phyloP scores from a whole-genome alignment of 345 rosid genomes.

The Arabidopsis arenosa region DNA sequence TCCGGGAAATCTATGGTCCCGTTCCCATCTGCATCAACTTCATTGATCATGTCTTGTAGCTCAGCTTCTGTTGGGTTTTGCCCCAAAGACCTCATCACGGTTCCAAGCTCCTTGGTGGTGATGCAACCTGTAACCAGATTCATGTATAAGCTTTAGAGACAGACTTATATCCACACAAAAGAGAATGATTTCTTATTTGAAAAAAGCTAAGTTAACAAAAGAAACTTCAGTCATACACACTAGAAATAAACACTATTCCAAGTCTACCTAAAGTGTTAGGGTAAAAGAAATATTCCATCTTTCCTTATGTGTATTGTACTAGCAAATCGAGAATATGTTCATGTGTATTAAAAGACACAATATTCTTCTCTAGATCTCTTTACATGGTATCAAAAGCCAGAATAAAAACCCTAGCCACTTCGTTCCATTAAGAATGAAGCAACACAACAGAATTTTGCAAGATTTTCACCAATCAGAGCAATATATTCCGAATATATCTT shows the following conservation, averaged over 20 bases:
- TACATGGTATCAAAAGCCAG: slow-evolving; percentile 4
- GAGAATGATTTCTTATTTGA: not conserved
- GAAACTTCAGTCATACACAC: slow-evolving; percentile 14
- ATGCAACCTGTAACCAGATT: slow-evolving; percentile 45
- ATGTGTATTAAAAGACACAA: slow-evolving; percentile 13
- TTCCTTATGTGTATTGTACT: slow-evolving; percentile 8
- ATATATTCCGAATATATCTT: not conserved
- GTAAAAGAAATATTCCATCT: not conserved
- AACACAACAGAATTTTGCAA: not conserved
- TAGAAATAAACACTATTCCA: slow-evolving; percentile 13
- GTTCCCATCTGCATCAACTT: slow-evolving; percentile 48
- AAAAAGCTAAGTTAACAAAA: not conserved
- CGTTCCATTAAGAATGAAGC: no score
- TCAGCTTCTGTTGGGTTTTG: slow-evolving; percentile 53
- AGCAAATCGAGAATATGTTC: not conserved
- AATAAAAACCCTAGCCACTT: not conserved
- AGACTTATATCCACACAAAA: not conserved
- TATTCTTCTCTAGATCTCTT: slow-evolving; percentile 16
- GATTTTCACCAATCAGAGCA: not conserved
- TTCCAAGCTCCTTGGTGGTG: slow-evolving; percentile 54
- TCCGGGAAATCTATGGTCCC: slow-evolving; percentile 60
- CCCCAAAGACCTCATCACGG: slow-evolving; percentile 52
- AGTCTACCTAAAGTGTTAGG: not conserved
- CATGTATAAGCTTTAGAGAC: slow-evolving; percentile 12
- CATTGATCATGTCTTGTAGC: slow-evolving; percentile 52